phyloP scores from a whole-genome alignment of 106 monocot genomes.

The Alisma plantagoaquatica region DNA sequence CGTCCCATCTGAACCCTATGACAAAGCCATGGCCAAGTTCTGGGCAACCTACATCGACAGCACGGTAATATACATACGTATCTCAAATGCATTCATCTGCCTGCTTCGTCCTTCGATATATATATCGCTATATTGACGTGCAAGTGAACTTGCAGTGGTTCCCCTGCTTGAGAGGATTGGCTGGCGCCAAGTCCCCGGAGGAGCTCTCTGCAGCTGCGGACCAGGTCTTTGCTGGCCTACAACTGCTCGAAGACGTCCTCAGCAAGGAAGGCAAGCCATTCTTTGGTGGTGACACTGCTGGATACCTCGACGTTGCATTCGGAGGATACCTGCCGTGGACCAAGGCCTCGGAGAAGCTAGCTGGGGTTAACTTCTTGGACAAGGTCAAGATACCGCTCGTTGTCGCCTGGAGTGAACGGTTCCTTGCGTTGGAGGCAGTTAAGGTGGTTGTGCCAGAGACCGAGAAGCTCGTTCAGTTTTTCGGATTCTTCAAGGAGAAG shows the following conservation, averaged over 20 bases:
- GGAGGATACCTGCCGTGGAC: conserved; percentile 21
- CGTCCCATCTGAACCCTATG: conserved; percentile 6
- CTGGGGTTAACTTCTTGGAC: conserved; percentile 13
- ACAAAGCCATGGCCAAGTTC: neutral
- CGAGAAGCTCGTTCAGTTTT: conserved; percentile 16
- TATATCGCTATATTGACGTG: neutral
- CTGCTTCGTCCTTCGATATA: neutral
- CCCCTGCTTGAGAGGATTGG: neutral
- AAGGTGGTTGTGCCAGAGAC: conserved; percentile 22
- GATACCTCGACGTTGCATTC: conserved; percentile 32
- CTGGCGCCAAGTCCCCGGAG: conserved; percentile 7
- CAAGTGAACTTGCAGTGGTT: conserved; percentile 11
- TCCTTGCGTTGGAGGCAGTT: conserved; percentile 10
- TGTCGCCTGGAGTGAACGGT: conserved; percentile 22
- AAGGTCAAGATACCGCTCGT: conserved; percentile 21
- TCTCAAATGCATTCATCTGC: neutral
- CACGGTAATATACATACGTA: neutral
- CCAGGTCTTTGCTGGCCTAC: neutral
- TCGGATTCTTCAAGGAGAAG: no score
- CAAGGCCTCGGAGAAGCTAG: conserved; percentile 11
- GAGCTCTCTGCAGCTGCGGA: conserved; percentile 8
- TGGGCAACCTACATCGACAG: neutral
- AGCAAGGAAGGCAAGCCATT: conserved; percentile 26
- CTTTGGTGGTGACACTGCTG: conserved; percentile 32
- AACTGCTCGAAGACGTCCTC: conserved; percentile 29